Percentiles rank a stretch among this genome's conserved stretches.
Evolutionary conservation across 208 protist genomes (phyloP).

Genomic region (Leishmania aethiopica): DNA sequence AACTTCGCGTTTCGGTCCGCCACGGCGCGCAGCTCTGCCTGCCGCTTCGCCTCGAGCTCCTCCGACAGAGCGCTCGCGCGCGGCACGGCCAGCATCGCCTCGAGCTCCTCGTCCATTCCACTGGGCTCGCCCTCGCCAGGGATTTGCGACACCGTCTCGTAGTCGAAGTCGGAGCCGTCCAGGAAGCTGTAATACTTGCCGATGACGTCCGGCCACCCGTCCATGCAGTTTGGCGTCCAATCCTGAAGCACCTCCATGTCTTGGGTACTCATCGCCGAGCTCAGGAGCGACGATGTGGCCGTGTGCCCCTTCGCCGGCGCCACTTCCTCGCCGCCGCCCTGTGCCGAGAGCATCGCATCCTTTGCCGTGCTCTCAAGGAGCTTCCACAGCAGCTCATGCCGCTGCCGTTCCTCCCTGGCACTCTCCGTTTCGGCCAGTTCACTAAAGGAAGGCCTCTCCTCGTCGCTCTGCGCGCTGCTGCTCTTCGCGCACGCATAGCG

Average conservation of each 20-base stretch:
- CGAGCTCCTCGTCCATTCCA: neutral
- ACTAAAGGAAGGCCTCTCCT: neutral
- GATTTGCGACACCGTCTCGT: conserved; percentile 13
- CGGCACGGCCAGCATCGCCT: conserved; percentile 4
- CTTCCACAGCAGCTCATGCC: neutral
- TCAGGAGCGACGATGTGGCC: neutral
- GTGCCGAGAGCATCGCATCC: neutral
- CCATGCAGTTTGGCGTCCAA: conserved; percentile 24
- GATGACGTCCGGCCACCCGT: conserved; percentile 9
- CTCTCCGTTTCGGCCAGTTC: neutral
- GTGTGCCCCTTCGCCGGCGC: neutral
- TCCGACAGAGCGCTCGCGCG: neutral
- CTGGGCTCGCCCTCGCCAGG: conserved; percentile 1
- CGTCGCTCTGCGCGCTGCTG: conserved; percentile 8
- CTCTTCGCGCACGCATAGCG: conserved; percentile 1
- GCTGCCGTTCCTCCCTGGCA: neutral
- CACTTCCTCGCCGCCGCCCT: neutral
- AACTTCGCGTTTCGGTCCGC: conserved; percentile 1
- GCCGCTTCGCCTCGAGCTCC: conserved; percentile 1
- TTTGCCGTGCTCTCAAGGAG: neutral
- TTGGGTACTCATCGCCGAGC: neutral
- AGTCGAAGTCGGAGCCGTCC: neutral
- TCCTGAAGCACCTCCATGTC: neutral
- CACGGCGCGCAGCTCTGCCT: neutral
- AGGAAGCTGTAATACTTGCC: conserved; percentile 16